Evolutionary conservation across 352 stramenopile species (phyloP).

Genomic region (Phytophthora aleatoria): DNA sequence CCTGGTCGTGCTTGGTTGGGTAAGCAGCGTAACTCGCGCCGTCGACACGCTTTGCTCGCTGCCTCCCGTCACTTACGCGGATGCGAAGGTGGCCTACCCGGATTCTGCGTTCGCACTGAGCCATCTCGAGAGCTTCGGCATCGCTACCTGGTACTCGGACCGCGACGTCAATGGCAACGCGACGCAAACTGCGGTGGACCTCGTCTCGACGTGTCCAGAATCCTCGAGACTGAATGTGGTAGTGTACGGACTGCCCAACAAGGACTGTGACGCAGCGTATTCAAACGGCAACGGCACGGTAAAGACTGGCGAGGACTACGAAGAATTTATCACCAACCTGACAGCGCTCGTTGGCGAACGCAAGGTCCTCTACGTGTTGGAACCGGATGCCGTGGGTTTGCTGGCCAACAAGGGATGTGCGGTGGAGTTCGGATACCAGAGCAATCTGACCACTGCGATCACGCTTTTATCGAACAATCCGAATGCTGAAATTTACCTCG

Average conservation of each 20-base stretch:
- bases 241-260: constrained; percentile 78
- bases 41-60: constrained; percentile 59
- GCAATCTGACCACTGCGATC: constrained; percentile 58
- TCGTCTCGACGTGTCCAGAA: constrained; percentile 41
- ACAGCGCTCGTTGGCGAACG: constrained; percentile 46
- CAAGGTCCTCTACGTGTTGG: constrained; percentile 74
- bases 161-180: constrained; percentile 41
- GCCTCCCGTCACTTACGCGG: constrained; percentile 44
- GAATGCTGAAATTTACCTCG: constrained; percentile 74
- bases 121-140: constrained; percentile 53
- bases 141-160: constrained; percentile 79
- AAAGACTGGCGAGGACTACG: constrained; percentile 53
- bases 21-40: neutral
- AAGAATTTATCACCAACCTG: constrained; percentile 52
- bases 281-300: constrained; percentile 41
- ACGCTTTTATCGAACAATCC: constrained; percentile 51
- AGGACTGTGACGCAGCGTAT: constrained; percentile 70
- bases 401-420: constrained; percentile 41
- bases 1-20: constrained; percentile 7
- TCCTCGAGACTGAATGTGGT: constrained; percentile 58
- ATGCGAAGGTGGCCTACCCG: constrained; percentile 49
- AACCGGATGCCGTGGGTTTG: constrained; percentile 69
- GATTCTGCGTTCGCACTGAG: constrained; percentile 54
- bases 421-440: constrained; percentile 51
- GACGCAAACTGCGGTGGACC: constrained; percentile 32